Conservation (phyloP, 495 filamentous ascomycete species). For the Neohortaea acidophila region DNA sequence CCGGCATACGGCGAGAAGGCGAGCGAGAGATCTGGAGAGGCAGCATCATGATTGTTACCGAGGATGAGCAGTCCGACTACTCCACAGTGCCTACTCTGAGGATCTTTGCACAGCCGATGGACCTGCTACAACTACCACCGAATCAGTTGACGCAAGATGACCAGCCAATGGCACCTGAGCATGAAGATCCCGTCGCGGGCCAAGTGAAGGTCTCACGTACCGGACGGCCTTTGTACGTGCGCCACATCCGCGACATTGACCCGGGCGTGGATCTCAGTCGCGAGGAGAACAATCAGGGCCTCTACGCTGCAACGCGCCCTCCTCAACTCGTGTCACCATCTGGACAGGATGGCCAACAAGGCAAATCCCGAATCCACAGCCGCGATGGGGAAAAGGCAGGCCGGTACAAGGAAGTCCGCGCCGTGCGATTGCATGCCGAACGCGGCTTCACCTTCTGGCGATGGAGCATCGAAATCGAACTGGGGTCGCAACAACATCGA, state of each 20-base stretch:
- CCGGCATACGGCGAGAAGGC: conserved; percentile 51
- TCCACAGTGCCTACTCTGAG: conserved; percentile 60
- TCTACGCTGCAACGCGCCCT: conserved; percentile 36
- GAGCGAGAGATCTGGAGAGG: conserved; percentile 75
- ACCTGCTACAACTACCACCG: conserved; percentile 64
- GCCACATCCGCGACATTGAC: conserved; percentile 66
- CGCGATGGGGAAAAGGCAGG: conserved; percentile 57
- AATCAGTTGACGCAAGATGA: conserved; percentile 47
- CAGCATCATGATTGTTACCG: conserved; percentile 83
- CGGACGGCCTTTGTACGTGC: conserved; percentile 67
- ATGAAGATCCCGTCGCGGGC: conserved; percentile 78
- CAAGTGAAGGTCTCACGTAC: conserved; percentile 67
- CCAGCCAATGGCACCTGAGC: conserved; percentile 54
- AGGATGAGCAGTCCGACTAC: conserved; percentile 66
- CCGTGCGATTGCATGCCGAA: conserved; percentile 69
- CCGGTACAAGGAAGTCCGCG: conserved; percentile 65
- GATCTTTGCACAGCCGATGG: conserved; percentile 73
- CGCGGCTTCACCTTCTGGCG: conserved; percentile 89
- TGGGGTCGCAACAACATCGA: conserved; percentile 56
- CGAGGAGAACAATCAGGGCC: conserved; percentile 62
- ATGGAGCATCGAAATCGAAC: conserved; percentile 86
- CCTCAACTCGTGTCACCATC: conserved; percentile 10
- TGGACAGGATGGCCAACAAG: conserved; percentile 2
- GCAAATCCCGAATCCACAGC: conserved; percentile 15
- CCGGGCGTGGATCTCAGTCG: conserved; percentile 57